Evolutionary conservation across 768 basidiomycete genomes (phyloP), one percentile per base, ranked within the genome.

Genomic region (Chiua virens): DNA sequence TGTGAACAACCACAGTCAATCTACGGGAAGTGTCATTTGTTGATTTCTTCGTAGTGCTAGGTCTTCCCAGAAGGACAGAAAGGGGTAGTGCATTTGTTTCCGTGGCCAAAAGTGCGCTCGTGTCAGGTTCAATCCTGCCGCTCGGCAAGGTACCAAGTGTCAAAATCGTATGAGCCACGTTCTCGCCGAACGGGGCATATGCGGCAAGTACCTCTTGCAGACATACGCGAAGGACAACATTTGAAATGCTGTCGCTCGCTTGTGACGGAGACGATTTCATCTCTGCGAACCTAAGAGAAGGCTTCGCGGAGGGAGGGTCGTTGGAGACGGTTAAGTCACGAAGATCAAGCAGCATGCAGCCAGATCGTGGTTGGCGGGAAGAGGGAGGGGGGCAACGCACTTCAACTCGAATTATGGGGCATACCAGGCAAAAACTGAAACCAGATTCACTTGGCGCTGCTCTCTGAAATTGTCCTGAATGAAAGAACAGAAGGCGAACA

Each of bases 391-490:
- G 83, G 61, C 81, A 85, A 42, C 88, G 81, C 43, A 87, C 62
- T 63, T 92, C 80, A 20, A 87, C 40, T 18, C 92, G 82, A 40
- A 93, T 61, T 69, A 86, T 72, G 14, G 80, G 69, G 28, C 85
- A 74, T 18, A 64, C 66, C 36, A 87, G 57, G 2, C 62, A 60
- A 3, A 80, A 38, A 42, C 60, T 57, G 23, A 64, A 35, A 20
- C 27, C 34, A 38, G 56, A 17, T 47, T 45, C 32, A 27, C 42
- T 45, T 41, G 45, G 23, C 9, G n/a, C 22, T 38, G 38, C 42
- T 40, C 46, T 55, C 61, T 64, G 41, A 9, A 52, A 38, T 34
- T 18, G 14, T 11, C 23, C 21, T 58, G 8, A 66, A 47, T 40
- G 35, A 52, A 30, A 35, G 20, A 36, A 34, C 5, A 40, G 35